Evolutionary conservation across 805 yeast genomes (phyloP).

Genomic region (Kazachstania psychrophila): DNA sequence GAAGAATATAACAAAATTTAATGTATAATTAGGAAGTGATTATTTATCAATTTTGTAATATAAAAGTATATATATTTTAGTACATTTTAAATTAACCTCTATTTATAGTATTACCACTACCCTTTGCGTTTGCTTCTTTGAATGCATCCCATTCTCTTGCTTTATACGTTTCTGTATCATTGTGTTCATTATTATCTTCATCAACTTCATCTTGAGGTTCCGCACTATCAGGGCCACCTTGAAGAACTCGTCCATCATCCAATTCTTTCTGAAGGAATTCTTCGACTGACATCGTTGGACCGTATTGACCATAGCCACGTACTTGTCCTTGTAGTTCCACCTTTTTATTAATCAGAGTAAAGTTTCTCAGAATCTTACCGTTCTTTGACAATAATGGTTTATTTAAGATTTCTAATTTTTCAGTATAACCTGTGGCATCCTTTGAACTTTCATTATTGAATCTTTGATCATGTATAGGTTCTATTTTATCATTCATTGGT

Average conservation of each 20-base stretch:
- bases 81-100: slow-evolving; percentile 34
- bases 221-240: slow-evolving; percentile 35
- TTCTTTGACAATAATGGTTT: slow-evolving; percentile 51
- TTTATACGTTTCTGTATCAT: slow-evolving; percentile 61
- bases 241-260: slow-evolving; percentile 71
- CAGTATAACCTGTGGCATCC: slow-evolving; percentile 49
- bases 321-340: slow-evolving; percentile 56
- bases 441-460: not conserved
- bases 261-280: slow-evolving; percentile 82
- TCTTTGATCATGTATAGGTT: slow-evolving; percentile 8
- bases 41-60: too few species aligned
- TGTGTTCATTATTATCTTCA: slow-evolving; percentile 53
- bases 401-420: slow-evolving; percentile 46
- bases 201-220: slow-evolving; percentile 34
- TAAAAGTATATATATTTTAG: not conserved
- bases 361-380: slow-evolving; percentile 79
- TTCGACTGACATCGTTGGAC: slow-evolving; percentile 93
- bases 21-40: too few species aligned
- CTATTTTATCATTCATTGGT: slow-evolving; percentile 3
- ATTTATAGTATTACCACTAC: slow-evolving; percentile 81
- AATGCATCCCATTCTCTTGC: slow-evolving; percentile 91
- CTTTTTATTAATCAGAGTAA: slow-evolving; percentile 56
- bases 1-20: slow-evolving; percentile 10
- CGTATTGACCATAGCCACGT: slow-evolving; percentile 81
- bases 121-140: slow-evolving; percentile 74